Base-by-base conservation (phyloP, 805 yeast genomes). In the Lipomyces yamanashiensis region DNA sequence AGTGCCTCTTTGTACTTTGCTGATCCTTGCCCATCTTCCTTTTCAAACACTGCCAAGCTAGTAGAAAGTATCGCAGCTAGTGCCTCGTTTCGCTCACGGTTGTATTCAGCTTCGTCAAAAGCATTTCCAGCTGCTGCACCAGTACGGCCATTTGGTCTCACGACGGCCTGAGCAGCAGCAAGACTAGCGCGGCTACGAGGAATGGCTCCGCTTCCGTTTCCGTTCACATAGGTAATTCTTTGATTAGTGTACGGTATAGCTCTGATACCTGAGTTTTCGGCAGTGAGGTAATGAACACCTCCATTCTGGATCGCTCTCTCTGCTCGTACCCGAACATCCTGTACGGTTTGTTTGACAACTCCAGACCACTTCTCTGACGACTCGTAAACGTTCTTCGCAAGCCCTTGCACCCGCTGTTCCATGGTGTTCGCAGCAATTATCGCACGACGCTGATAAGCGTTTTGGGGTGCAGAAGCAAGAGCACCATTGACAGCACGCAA, bases 301-400 rank as follows among this genome's bases (percentile, higher is more conserved):
- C 59, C 59, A n/a, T 43, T 58, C 53, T 62, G 62, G 17, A 57
- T 47, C 23, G 59, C 66, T 12, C 19, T 50, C 13, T 52, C 59
- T 8, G 66, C 62, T 23, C 66, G 58, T 6, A 51, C 56, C 1
- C 58, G 55, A 12, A 56, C 68, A 41, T 65, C 68, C 43, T 65
- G 61, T 1, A 65, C 68, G 23, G 43, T 59, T 37, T 63, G 60
- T 23, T 64, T 56, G 28, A 65, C 68, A 34, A 33, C 68, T 15
- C 48, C 68, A 15, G 65, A 49, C 67, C 67, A 59, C 34, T 55
- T 40, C 60, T 65, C 68, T 10, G 67, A 62, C 2, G 63, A 53
- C 2, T 58, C 67, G 19, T 43, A 55, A 45, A 65, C 64, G 50
- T 65, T 65, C 41, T 59, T 54, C 12, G 68, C 68, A 17, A 65